Evolutionary conservation across 225 moss, liverwort and hornwort species (phyloP), one percentile per base, ranked within the genome.

Genomic region (Polytrichum commune): DNA sequence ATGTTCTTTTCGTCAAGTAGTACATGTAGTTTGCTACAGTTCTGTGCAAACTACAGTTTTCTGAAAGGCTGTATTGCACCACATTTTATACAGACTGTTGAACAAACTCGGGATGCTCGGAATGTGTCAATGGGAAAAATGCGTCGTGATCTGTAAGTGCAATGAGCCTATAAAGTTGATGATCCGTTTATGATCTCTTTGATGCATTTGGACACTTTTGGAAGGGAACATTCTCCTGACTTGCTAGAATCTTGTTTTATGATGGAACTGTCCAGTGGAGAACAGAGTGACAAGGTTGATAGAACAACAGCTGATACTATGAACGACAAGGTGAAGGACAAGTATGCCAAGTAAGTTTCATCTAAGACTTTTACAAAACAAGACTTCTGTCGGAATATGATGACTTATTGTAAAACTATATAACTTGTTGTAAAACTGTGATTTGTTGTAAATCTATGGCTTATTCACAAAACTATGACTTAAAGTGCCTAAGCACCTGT

Each of bases 301-400:
- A 72, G 4, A 18, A 69, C 57, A 7, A 74, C 55, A 4, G 76
- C 73, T 28, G 53, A 54, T 27, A 77, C 72, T 22, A 78, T 85
- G 29, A 79, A 76, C 53, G 55, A 70, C 24, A 79, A 74, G 74
- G 76, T 82, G 57, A 74, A 82, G 54, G 76, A 79, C 69, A 85
- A 85, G 69, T 77, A 82, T 74, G 79, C 76, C 56, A 85, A 74
- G 81, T 75, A 73, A 69, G 70, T 54, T 23, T 23, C 7, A 26
- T 68, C 5, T 0, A 22, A 54, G 29, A 19, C 7, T 19, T 46
- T 18, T 29, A 35, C 19, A 28, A 54, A 19, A 27, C 28, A 27
- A 26, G 18, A 7, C 53, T 16, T 55, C 46, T 46, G 46, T 46
- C 1, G 13, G 13, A 7, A 0, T 4, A 9, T 1, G 3, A 18